Percentiles rank a stretch among this genome's conserved stretches.
phyloP scores from a whole-genome alignment of 2,329 filamentous ascomycete species.

The Ophiostoma novo-ulmi region DNA sequence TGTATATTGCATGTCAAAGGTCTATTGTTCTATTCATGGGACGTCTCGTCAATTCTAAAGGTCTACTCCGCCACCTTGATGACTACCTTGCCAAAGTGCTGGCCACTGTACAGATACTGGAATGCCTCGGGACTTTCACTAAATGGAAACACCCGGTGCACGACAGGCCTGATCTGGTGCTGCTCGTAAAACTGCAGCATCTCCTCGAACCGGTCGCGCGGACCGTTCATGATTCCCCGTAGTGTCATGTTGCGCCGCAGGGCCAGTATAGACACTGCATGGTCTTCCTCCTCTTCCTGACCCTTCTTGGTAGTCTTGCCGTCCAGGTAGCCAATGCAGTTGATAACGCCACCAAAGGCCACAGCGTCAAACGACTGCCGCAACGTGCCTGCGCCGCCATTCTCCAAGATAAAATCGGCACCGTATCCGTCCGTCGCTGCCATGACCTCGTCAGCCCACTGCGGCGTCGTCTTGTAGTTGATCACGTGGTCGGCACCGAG shows the following conservation, averaged over 20 bases:
- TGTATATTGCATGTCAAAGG: background rate
- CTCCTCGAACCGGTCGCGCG: conserved; percentile 49
- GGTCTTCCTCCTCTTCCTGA: conserved; percentile 30
- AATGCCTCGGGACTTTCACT: conserved; percentile 42
- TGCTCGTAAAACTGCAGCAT: conserved; percentile 44
- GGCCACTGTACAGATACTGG: conserved; percentile 45
- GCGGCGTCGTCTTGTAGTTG: conserved; percentile 50
- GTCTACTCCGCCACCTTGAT: conserved; percentile 34
- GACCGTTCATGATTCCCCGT: conserved; percentile 57
- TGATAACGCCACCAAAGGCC: conserved; percentile 51
- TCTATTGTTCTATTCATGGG: background rate
- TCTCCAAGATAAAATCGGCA: conserved; percentile 53
- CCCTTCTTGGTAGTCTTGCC: conserved; percentile 50
- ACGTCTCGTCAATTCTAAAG: too few relatives aligned
- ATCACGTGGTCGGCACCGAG: conserved; percentile 50
- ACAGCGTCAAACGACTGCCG: conserved; percentile 49
- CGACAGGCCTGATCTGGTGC: conserved; percentile 38
- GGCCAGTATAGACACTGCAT: conserved; percentile 55
- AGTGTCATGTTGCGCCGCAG: conserved; percentile 44
- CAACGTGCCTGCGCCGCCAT: conserved; percentile 49
- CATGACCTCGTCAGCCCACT: conserved; percentile 48
- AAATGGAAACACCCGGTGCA: conserved; percentile 43
- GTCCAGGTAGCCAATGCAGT: conserved; percentile 46
- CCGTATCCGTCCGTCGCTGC: conserved; percentile 42
- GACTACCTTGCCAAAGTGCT: conserved; percentile 52